phyloP scores from a whole-genome alignment of 2,329 filamentous ascomycete genomes.

The Fonsecaea monophora region DNA sequence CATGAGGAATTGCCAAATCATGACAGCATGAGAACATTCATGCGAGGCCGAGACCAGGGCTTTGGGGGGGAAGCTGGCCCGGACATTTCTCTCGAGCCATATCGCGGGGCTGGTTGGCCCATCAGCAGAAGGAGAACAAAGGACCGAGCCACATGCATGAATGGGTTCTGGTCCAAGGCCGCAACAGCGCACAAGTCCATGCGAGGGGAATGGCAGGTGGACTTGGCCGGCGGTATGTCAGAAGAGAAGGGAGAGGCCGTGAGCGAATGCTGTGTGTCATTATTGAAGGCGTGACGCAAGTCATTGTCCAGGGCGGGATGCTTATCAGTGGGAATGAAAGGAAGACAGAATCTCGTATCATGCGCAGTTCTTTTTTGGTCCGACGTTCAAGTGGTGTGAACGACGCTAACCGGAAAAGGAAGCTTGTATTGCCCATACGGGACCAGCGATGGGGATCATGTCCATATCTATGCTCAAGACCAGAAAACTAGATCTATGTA shows the following conservation, averaged over 20 bases:
- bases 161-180: background rate
- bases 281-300: conserved; percentile 13
- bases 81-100: background rate
- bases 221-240: conserved; percentile 3
- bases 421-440: conserved; percentile 12
- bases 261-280: conserved; percentile 32
- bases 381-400: background rate
- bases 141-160: conserved; percentile 17
- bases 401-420: conserved; percentile 15
- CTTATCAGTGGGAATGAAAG: conserved; percentile 27
- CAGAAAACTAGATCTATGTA: too few species aligned
- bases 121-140: background rate
- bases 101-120: background rate
- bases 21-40: conserved; percentile 15
- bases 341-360: conserved; percentile 11
- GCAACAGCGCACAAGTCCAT: conserved; percentile 28
- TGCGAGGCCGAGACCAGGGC: conserved; percentile 1
- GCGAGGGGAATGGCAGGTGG: conserved; percentile 9
- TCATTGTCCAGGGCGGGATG: background rate
- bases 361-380: background rate
- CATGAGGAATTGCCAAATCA: conserved; percentile 24
- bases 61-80: background rate
- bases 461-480: too few species aligned
- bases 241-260: background rate
- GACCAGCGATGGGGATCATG: too few species aligned